Base-by-base conservation (phyloP, 768 basidiomycete genomes). In the Boletus sp. region DNA sequence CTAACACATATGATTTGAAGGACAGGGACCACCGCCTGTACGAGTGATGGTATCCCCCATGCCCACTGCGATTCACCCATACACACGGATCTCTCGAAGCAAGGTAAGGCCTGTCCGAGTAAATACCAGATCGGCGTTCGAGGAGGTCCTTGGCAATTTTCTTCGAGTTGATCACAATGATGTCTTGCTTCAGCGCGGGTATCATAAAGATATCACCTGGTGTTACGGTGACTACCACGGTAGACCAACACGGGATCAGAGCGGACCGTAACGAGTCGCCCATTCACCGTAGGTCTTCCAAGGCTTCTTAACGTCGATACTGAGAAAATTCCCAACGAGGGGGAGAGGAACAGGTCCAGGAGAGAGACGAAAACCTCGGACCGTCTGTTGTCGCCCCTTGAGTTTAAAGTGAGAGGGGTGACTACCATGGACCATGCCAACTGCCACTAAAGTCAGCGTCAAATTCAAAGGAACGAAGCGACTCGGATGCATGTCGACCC, bases 61-160 rank as follows among this genome's bases (percentile, higher is more conserved):
- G 24, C 1, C 24, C 24, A 24, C 24, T 24, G 24, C 24, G 24
- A 24, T 24, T 24, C 24, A 24, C 3, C 24, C 2, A 24, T 24
- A 55, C 61, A 7, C 11, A 68, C 67, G 55, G 56, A 29, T 64
- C 64, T 36, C 30, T 57, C 8, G 62, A 55, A 15, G 64, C 57
- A 9, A 63, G 10, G 35, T 54, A 37, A 8, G 66, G 57, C 33
- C 64, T 65, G 41, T 73, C 71, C 7, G 72, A 71, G 47, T 72
- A 72, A 37, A 66, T 57, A 33, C 37, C 24, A 0, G 68, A 70
- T 12, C 71, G 55, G 10, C 55, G 59, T 1, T 71, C 73, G 17
- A 73, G 54, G 17, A 73, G 59, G 0, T 71, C 71, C 29, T 57
- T 59, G 15, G 72, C 69, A 42, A 69, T 32, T 44, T 64, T 62